A percentile compares a stretch with the other conserved stretches of the same genome.
Evolutionary conservation across 306 rosid genomes (phyloP).

Genomic region (Cucumis cinereus): DNA sequence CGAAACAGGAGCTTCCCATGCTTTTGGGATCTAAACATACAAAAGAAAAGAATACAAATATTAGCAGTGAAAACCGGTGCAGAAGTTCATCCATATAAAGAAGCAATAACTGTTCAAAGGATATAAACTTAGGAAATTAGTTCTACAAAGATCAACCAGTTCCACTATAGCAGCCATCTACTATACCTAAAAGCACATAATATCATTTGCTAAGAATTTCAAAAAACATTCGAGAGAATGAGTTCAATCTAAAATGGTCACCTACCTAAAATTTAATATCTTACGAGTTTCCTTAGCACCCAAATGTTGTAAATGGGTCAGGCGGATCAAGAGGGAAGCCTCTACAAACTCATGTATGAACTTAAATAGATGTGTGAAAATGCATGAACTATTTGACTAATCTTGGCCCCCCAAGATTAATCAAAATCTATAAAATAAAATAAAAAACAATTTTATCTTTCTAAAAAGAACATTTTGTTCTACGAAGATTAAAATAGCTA

Average conservation of each 20-base stretch:
- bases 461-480: too few species aligned
- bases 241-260: too few species aligned
- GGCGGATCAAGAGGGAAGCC: too few species aligned
- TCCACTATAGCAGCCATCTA: background rate
- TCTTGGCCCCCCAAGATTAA: background rate
- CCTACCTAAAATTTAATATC: too few species aligned
- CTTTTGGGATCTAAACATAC: constrained; percentile 42
- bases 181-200: background rate
- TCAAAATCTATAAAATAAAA: too few species aligned
- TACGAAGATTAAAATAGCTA: too few species aligned
- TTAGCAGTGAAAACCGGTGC: background rate
- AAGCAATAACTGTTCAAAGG: too few species aligned
- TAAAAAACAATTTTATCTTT: too few species aligned
- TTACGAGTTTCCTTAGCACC: too few species aligned
- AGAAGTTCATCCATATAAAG: background rate
- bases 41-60: background rate
- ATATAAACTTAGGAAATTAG: too few species aligned
- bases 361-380: background rate
- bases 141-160: background rate
- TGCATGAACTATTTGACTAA: background rate
- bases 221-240: too few species aligned
- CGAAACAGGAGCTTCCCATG: constrained; percentile 60
- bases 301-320: too few species aligned
- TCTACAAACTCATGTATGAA: background rate
- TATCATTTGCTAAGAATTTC: background rate